These are phyloP conservation scores for Boletus tomentosulus DNA, from an alignment of 768 basidiomycete species.

Conservation along the genomic window DNA sequence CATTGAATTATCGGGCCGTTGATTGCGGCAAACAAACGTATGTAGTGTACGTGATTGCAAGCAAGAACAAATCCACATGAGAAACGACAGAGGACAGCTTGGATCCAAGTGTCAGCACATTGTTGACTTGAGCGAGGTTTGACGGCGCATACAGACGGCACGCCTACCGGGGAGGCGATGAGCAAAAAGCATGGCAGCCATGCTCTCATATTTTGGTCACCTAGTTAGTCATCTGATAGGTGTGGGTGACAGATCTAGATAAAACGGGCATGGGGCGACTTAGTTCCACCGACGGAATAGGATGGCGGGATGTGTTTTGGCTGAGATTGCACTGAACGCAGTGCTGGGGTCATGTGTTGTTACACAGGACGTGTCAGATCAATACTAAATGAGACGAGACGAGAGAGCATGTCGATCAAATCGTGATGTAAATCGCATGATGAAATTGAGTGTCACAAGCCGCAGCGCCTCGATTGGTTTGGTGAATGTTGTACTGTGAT, in stretches of 20 bases:
- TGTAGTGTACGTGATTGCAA: constrained; percentile 28
- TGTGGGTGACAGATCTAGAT: constrained; percentile 1
- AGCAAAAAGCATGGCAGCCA: constrained; percentile 14
- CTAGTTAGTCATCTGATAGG: constrained; percentile 2
- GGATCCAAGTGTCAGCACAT: constrained; percentile 1
- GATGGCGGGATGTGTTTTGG: neutral
- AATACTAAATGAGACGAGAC: constrained; percentile 9
- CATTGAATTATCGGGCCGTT: constrained; percentile 11
- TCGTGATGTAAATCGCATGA: constrained; percentile 18
- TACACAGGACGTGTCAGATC: constrained; percentile 23
- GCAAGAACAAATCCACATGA: constrained; percentile 17
- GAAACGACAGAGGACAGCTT: constrained; percentile 14
- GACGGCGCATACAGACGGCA: constrained; percentile 12
- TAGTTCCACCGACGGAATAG: constrained; percentile 9
- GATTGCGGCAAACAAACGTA: constrained; percentile 5
- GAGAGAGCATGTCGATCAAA: constrained; percentile 19
- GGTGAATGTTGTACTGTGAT: neutral
- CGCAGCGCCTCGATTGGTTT: constrained; percentile 14
- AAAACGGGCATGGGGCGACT: constrained; percentile 1
- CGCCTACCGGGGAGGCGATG: constrained; percentile 14
- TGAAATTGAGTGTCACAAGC: constrained; percentile 26
- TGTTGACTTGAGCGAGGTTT: constrained; percentile 10
- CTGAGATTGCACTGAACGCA: constrained; percentile 2
- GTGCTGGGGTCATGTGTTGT: constrained; percentile 22
- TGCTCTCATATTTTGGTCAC: constrained; percentile 3